These are phyloP conservation scores for Guadua angustifolia DNA, from an alignment of 176 grass and related monocot species.

Conservation along the genomic window DNA sequence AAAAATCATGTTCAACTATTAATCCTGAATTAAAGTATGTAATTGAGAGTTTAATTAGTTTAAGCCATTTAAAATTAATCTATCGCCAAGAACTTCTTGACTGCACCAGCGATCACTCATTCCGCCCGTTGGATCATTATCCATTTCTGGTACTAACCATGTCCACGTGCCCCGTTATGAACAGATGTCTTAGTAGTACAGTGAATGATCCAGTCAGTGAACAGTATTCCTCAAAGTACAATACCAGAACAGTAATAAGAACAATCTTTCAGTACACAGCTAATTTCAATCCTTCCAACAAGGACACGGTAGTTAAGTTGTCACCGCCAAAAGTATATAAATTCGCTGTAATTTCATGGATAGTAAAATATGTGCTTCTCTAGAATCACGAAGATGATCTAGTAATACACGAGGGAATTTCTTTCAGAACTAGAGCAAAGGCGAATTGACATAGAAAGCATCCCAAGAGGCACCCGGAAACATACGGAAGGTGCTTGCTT, in stretches of 20 bases:
- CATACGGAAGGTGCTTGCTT: neutral
- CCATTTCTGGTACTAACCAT: conserved; percentile 20
- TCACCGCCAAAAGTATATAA: neutral
- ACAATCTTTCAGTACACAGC: neutral
- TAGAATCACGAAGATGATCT: neutral
- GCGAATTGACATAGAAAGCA: neutral
- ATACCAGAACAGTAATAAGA: conserved; percentile 19
- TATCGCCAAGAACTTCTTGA: neutral
- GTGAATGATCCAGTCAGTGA: neutral
- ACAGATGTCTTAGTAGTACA: neutral
- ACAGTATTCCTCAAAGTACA: neutral
- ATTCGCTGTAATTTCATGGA: neutral
- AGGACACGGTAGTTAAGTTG: neutral
- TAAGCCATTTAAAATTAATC: neutral
- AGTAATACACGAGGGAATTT: neutral
- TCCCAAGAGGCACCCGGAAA: neutral
- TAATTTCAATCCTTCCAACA: neutral
- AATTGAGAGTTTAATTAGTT: neutral
- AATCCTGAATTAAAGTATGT: conserved; percentile 10
- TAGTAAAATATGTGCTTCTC: neutral
- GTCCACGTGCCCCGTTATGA: conserved; percentile 1
- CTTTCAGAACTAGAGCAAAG: neutral
- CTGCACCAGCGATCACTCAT: neutral
- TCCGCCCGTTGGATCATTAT: neutral
- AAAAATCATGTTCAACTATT: neutral